These are phyloP conservation scores for Trifolium repens DNA, from an alignment of 306 rosid species.

Conservation along the genomic window DNA sequence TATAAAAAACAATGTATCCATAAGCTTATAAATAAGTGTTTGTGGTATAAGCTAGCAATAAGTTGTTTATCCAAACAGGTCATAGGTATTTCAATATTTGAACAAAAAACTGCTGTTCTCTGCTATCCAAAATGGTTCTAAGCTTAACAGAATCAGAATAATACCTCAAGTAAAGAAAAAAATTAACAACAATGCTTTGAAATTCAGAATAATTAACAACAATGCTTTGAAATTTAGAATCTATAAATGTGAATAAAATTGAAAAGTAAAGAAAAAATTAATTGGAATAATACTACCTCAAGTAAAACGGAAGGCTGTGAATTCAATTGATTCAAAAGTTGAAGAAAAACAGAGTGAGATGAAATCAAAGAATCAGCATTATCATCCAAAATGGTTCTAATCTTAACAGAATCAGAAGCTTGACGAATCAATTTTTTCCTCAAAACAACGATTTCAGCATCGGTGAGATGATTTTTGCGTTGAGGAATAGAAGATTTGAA, in stretches of 20 bases:
- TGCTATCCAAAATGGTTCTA: no score
- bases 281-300: not conserved
- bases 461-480: slow-evolving; percentile 16
- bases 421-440: slow-evolving; percentile 46
- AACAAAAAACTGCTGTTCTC: not conserved
- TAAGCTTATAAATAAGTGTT: no score
- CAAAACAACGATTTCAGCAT: slow-evolving; percentile 34
- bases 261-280: not conserved
- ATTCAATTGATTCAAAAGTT: slow-evolving; percentile 61
- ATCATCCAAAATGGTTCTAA: slow-evolving; percentile 41
- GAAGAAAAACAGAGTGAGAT: slow-evolving; percentile 24
- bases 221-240: not conserved
- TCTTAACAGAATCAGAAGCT: slow-evolving; percentile 17
- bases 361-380: slow-evolving; percentile 36
- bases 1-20: no score
- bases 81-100: not conserved
- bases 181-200: no score
- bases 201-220: no score
- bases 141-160: no score
- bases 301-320: slow-evolving; percentile 56
- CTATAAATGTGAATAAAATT: not conserved
- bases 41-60: no score
- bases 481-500: not conserved
- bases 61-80: not conserved
- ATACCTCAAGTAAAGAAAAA: no score